Conservation (phyloP, 441 rosid species). For the Rhodomyrtus psidioides region DNA sequence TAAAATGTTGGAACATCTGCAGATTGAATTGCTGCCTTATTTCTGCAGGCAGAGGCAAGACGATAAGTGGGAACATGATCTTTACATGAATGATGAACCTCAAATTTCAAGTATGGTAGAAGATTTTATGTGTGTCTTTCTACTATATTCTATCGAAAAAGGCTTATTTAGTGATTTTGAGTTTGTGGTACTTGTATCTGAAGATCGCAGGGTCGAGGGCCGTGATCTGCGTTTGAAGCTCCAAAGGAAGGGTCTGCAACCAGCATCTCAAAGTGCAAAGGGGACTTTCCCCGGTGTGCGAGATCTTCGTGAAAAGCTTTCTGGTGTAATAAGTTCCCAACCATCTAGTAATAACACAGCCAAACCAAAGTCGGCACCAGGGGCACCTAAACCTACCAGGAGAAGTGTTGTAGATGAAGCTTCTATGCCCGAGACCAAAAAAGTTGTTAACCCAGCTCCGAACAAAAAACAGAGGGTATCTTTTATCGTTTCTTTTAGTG, state of each 20-base stretch:
- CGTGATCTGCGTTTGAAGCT: slow-evolving; percentile 93
- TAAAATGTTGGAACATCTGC: neutral
- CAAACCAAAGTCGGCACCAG: slow-evolving; percentile 38
- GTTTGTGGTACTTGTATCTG: slow-evolving; percentile 34
- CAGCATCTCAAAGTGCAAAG: slow-evolving; percentile 42
- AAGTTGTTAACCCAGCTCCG: slow-evolving; percentile 29
- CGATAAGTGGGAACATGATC: slow-evolving; percentile 99
- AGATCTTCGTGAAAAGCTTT: slow-evolving; percentile 88
- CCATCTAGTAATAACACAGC: slow-evolving; percentile 45
- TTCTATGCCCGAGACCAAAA: slow-evolving; percentile 43
- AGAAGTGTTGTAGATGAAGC: slow-evolving; percentile 57
- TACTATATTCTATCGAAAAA: slow-evolving; percentile 28
- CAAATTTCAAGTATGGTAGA: slow-evolving; percentile 54
- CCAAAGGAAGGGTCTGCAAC: slow-evolving; percentile 49
- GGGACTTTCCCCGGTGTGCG: slow-evolving; percentile 44
- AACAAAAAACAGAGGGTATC: slow-evolving; percentile 64
- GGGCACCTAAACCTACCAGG: slow-evolving; percentile 44
- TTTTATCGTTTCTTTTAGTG: neutral
- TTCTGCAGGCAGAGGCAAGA: slow-evolving; percentile 84
- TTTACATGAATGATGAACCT: slow-evolving; percentile 41
- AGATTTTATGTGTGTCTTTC: slow-evolving; percentile 4
- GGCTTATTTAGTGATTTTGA: slow-evolving; percentile 30
- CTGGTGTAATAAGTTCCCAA: slow-evolving; percentile 64
- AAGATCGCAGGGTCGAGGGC: slow-evolving; percentile 62
- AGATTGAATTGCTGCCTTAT: neutral